These are phyloP conservation scores for Erucastrum elatum DNA, from an alignment of 345 rosid species.

Conservation along the genomic window DNA sequence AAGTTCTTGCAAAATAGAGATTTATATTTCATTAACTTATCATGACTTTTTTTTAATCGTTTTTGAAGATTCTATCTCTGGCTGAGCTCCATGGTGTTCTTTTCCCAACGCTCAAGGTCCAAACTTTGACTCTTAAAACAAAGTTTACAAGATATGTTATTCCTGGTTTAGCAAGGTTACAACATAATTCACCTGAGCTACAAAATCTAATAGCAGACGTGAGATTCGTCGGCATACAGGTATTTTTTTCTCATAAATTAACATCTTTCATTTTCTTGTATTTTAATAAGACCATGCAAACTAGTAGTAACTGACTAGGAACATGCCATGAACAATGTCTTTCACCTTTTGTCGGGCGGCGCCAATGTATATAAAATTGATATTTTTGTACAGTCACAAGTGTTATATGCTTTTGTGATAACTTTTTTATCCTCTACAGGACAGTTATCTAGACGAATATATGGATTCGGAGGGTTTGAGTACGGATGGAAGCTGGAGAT, in stretches of 20 bases:
- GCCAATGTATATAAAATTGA: background rate
- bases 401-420: background rate
- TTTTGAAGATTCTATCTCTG: conserved; percentile 9
- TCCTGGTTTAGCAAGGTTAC: conserved; percentile 18
- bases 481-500: too few species aligned
- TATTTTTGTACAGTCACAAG: too few species aligned
- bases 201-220: conserved; percentile 27
- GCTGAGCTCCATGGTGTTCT: background rate
- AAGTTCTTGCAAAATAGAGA: background rate
- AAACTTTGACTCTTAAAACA: conserved; percentile 4
- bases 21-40: background rate
- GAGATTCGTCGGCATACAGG: background rate
- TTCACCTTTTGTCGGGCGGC: background rate
- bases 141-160: background rate
- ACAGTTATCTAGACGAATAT: background rate
- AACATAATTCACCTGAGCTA: conserved; percentile 26
- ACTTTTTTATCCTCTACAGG: background rate
- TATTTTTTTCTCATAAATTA: background rate
- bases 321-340: background rate
- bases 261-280: too few species aligned
- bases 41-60: background rate
- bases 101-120: conserved; percentile 5
- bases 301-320: background rate
- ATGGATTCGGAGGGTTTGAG: background rate
- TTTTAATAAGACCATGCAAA: background rate